A percentile compares a stretch with the other conserved stretches of the same genome.
Evolutionary conservation across 805 yeast species (phyloP).

Genomic region (Teunomyces gatunensis): DNA sequence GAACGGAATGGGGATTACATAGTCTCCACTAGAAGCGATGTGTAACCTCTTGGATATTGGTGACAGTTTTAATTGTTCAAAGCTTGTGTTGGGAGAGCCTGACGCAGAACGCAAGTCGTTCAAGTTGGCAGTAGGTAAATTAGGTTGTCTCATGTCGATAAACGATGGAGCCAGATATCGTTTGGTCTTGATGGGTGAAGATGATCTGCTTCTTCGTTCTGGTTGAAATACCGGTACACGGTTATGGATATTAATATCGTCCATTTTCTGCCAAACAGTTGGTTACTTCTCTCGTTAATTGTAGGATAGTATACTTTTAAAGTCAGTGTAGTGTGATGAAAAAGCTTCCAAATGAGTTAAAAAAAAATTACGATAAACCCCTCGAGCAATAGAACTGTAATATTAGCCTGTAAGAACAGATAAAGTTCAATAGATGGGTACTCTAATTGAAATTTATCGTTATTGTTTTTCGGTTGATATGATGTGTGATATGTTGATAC

Average conservation of each 20-base stretch:
- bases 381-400: background rate
- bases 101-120: conserved; percentile 26
- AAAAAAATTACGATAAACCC: background rate
- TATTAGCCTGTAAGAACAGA: background rate
- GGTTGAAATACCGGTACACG: background rate
- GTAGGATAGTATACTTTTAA: background rate
- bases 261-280: conserved; percentile 1
- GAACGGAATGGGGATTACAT: conserved; percentile 44
- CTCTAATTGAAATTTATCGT: background rate
- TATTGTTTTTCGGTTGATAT: background rate
- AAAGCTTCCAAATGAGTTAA: no score
- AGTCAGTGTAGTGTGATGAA: background rate
- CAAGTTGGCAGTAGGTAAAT: conserved; percentile 16
- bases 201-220: conserved; percentile 31
- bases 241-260: conserved; percentile 11
- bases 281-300: no score
- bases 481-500: background rate
- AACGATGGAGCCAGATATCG: conserved; percentile 20
- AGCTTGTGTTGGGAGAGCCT: background rate
- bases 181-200: conserved; percentile 34
- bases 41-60: conserved; percentile 38
- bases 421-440: background rate
- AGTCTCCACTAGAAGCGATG: conserved; percentile 23
- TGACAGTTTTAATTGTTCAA: conserved; percentile 24
- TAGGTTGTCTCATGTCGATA: conserved; percentile 19